These are phyloP conservation scores for Agaricus subrufescens DNA, from an alignment of 768 basidiomycete genomes.

Conservation along the genomic window DNA sequence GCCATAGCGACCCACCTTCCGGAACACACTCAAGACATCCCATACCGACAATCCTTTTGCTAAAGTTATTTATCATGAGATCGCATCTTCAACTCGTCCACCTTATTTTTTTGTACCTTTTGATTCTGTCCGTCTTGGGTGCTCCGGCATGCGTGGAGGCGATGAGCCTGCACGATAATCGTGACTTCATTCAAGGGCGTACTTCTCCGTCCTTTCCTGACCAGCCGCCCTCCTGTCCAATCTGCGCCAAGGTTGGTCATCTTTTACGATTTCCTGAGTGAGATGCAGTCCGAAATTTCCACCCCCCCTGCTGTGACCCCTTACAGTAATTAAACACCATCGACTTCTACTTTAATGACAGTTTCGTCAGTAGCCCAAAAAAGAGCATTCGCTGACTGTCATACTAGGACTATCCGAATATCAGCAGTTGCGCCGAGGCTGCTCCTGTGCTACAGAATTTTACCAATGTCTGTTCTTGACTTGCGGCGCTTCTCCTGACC, in stretches of 20 bases:
- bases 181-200: conserved; percentile 15
- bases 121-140: background rate
- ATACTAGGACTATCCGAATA: conserved; percentile 41
- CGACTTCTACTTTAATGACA: background rate
- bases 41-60: background rate
- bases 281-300: background rate
- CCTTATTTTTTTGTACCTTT: background rate
- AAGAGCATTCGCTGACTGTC: background rate
- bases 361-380: too few species aligned
- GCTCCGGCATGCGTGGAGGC: background rate
- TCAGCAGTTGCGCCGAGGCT: conserved; percentile 55
- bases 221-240: conserved; percentile 52
- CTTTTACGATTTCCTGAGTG: background rate
- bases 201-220: conserved; percentile 47
- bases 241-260: conserved; percentile 41
- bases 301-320: background rate
- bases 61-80: conserved; percentile 4
- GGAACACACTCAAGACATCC: background rate
- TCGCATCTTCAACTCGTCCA: background rate
- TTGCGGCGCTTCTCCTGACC: background rate
- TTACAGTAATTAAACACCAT: background rate
- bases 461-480: conserved; percentile 34
- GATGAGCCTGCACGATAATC: background rate
- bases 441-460: conserved; percentile 55
- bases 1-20: background rate